These are phyloP conservation scores for Meredithiella fracta DNA, from an alignment of 2,329 filamentous ascomycete genomes.

Conservation along the genomic window DNA sequence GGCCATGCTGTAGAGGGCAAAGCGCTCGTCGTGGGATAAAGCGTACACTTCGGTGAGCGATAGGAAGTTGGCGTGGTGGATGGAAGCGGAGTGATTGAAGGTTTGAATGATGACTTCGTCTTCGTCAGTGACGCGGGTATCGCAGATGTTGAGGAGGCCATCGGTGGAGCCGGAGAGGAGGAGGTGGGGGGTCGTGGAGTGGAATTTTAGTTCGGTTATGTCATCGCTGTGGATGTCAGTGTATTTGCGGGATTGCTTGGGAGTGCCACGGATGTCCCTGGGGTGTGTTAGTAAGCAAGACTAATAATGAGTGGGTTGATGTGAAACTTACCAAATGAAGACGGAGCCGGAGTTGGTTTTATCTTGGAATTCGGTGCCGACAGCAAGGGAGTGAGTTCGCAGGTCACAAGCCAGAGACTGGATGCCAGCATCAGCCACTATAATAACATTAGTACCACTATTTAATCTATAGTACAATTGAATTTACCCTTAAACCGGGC, in stretches of 20 bases:
- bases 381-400: conserved; percentile 43
- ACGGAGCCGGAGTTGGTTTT: conserved; percentile 45
- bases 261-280: conserved; percentile 41
- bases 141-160: conserved; percentile 61
- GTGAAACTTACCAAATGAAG: conserved; percentile 36
- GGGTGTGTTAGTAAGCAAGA: not conserved
- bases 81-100: conserved; percentile 58
- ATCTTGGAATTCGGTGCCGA: conserved; percentile 56
- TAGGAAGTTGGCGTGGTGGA: conserved; percentile 61
- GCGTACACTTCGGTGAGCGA: conserved; percentile 49
- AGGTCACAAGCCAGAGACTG: conserved; percentile 48
- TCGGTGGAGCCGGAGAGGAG: conserved; percentile 67
- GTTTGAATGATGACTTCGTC: conserved; percentile 65
- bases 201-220: conserved; percentile 42
- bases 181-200: conserved; percentile 41
- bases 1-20: conserved; percentile 55
- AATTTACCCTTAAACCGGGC: conserved; percentile 28
- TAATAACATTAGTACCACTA: conserved; percentile 2
- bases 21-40: conserved; percentile 61
- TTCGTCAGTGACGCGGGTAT: conserved; percentile 53
- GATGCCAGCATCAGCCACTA: conserved; percentile 28
- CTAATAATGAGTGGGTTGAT: not conserved
- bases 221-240: conserved; percentile 53
- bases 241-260: conserved; percentile 35
- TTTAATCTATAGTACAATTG: not conserved